Percentiles rank a stretch among this genome's conserved stretches.
phyloP scores from a whole-genome alignment of 176 grass and related monocot genomes.

The Carex pumila region DNA sequence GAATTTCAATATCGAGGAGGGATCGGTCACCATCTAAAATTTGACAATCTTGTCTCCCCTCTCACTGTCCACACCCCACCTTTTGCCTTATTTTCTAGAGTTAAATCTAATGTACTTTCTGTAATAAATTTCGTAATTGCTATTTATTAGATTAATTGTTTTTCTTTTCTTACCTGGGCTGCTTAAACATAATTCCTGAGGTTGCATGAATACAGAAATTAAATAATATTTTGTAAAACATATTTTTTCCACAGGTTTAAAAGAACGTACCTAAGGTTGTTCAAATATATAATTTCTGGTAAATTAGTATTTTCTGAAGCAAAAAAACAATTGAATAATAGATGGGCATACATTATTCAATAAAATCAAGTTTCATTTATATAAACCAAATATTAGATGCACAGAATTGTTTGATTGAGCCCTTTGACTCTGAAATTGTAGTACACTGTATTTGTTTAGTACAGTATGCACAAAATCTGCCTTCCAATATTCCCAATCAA shows the following conservation, averaged over 20 bases:
- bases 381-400: background rate
- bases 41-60: background rate
- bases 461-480: background rate
- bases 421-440: background rate
- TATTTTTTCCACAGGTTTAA: background rate
- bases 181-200: background rate
- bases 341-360: background rate
- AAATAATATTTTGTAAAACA: background rate
- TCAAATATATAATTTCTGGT: background rate
- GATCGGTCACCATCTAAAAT: background rate
- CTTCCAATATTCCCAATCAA: background rate
- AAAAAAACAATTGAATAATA: background rate
- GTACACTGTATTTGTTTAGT: background rate
- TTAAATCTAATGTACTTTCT: background rate
- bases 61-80: background rate
- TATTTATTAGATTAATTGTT: background rate
- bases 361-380: background rate
- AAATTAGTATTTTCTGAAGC: background rate
- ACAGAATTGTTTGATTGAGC: background rate
- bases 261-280: background rate
- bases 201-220: background rate
- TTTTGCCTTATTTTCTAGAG: background rate
- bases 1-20: background rate
- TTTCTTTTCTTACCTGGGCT: background rate
- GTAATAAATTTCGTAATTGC: background rate